These are phyloP conservation scores for Phytophthora pinifolia DNA, from an alignment of 352 stramenopile species.

Conservation along the genomic window DNA sequence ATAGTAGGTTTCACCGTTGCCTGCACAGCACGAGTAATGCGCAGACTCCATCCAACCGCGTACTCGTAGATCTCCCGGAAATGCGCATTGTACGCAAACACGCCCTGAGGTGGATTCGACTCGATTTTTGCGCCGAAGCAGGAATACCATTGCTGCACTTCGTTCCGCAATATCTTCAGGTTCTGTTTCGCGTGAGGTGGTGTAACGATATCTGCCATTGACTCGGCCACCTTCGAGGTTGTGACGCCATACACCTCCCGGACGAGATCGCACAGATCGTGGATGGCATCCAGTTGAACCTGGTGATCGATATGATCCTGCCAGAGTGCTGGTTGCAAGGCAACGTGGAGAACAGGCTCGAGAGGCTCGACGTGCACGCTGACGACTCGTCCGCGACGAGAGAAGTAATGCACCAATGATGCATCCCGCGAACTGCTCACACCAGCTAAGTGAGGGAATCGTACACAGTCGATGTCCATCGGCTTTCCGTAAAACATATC, in stretches of 20 bases:
- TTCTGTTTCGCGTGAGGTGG: conserved; percentile 69
- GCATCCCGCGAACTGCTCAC: conserved; percentile 64
- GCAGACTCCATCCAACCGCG: conserved; percentile 71
- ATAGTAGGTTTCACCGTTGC: conserved; percentile 76
- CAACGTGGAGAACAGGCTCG: conserved; percentile 81
- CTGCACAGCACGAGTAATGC: conserved; percentile 78
- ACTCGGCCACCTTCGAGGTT: conserved; percentile 76
- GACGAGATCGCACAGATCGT: conserved; percentile 76
- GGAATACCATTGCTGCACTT: conserved; percentile 84
- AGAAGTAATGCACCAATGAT: conserved; percentile 80
- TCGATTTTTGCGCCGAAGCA: conserved; percentile 79
- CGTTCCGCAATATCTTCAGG: conserved; percentile 74
- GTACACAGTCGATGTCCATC: conserved; percentile 64
- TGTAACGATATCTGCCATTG: conserved; percentile 70
- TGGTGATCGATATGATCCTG: conserved; percentile 77
- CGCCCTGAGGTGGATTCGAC: conserved; percentile 63
- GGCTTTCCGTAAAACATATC: conserved; percentile 84
- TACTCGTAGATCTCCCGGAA: conserved; percentile 86
- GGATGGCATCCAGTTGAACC: conserved; percentile 57
- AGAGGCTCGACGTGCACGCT: conserved; percentile 78
- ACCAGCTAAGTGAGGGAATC: conserved; percentile 62
- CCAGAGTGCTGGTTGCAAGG: conserved; percentile 80
- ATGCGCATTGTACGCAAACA: conserved; percentile 79
- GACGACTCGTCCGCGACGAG: conserved; percentile 65
- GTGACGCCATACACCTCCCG: conserved; percentile 76